Evolutionary conservation across 768 basidiomycete species (phyloP).

Genomic region (Crucibulum laeve): DNA sequence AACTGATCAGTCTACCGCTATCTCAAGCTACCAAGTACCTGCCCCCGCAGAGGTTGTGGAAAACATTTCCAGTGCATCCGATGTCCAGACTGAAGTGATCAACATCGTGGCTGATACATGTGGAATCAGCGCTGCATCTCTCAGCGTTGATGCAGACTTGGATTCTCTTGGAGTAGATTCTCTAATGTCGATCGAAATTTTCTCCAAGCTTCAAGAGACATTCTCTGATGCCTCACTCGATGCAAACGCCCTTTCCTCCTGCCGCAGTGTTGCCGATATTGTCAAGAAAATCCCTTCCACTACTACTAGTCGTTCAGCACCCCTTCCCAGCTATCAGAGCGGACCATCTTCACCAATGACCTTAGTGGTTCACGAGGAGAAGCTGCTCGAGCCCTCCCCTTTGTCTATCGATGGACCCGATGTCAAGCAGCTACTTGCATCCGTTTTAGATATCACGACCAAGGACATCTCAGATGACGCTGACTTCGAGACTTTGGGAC

Average conservation of each 20-base stretch:
- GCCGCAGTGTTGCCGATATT: constrained; percentile 33
- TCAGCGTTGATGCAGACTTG: constrained; percentile 31
- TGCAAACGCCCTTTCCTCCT: constrained; percentile 23
- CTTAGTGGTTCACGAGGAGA: not conserved
- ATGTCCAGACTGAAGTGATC: constrained; percentile 24
- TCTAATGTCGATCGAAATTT: constrained; percentile 56
- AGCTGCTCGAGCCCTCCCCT: not conserved
- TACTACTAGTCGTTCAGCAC: constrained; percentile 3
- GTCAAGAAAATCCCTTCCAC: constrained; percentile 19
- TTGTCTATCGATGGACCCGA: not conserved
- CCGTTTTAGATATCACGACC: constrained; percentile 4
- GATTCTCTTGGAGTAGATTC: constrained; percentile 60
- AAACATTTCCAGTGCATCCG: too few relatives aligned
- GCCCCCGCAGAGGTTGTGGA: too few relatives aligned
- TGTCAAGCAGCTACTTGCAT: not conserved
- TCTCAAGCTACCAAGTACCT: too few relatives aligned
- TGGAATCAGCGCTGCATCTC: constrained; percentile 25
- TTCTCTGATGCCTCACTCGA: constrained; percentile 29
- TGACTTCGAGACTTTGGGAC: constrained; percentile 5
- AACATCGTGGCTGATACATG: constrained; percentile 37
- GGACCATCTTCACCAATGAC: not conserved
- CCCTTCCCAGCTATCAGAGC: not conserved
- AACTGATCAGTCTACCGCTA: too few relatives aligned
- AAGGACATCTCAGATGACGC: constrained; percentile 3
- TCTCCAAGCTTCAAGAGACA: constrained; percentile 25